phyloP scores from a whole-genome alignment of 2,329 filamentous ascomycete species.

The Penicillium sp. region DNA sequence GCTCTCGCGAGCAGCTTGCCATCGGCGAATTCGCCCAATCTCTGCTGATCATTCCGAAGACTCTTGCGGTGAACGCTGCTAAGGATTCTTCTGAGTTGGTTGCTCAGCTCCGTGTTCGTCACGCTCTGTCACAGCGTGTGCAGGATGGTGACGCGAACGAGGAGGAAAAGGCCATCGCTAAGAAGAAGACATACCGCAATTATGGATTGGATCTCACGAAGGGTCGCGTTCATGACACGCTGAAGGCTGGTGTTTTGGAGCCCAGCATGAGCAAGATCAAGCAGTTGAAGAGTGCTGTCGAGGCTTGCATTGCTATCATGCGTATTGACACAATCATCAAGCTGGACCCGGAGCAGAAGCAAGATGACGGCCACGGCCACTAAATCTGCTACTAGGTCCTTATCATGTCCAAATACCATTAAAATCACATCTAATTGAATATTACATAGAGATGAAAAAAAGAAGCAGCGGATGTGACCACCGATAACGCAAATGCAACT shows the following conservation, averaged over 20 bases:
- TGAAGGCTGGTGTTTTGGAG: conserved; percentile 93
- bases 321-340: conserved; percentile 98
- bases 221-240: conserved; percentile 84
- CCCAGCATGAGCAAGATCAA: conserved; percentile 97
- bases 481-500: conserved; percentile 10
- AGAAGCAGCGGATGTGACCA: conserved; percentile 13
- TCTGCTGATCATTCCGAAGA: conserved; percentile 91
- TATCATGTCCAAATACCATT: conserved; percentile 8
- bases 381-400: conserved; percentile 37
- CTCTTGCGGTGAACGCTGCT: conserved; percentile 90
- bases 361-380: conserved; percentile 81
- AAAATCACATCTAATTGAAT: conserved; percentile 30
- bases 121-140: conserved; percentile 88
- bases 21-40: conserved; percentile 97
- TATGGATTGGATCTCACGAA: conserved; percentile 87
- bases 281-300: conserved; percentile 96
- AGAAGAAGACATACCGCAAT: conserved; percentile 97
- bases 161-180: conserved; percentile 81
- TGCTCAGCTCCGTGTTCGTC: conserved; percentile 87
- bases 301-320: conserved; percentile 99
- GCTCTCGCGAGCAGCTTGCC: conserved; percentile 92
- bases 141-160: conserved; percentile 70
- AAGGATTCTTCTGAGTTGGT: conserved; percentile 95
- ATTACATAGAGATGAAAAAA: conserved; percentile 22
- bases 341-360: conserved; percentile 81